Percentiles rank a stretch among this genome's conserved stretches.
Conservation (phyloP, 1,139 yeast genomes). For the Geotrichum phurueaensis region DNA sequence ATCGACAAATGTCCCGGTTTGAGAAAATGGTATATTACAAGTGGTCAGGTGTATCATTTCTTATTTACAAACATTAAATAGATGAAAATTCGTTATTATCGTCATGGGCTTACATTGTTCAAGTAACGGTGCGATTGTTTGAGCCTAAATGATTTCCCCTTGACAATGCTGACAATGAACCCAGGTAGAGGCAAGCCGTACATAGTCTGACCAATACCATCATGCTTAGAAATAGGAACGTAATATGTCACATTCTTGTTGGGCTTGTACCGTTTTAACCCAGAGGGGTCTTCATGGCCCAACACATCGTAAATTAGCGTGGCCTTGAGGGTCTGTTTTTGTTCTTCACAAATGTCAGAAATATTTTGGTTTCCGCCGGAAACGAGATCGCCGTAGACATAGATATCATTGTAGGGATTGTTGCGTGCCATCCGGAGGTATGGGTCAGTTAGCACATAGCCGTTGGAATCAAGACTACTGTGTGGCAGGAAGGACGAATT, state of each 20-base stretch:
- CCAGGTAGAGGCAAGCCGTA: slow-evolving; percentile 8
- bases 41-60: neutral
- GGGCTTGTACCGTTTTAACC: neutral
- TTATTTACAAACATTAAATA: neutral
- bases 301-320: slow-evolving; percentile 6
- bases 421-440: slow-evolving; percentile 8
- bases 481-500: slow-evolving; percentile 6
- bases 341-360: slow-evolving; percentile 7
- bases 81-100: neutral
- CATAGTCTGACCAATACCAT: slow-evolving; percentile 12
- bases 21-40: no score
- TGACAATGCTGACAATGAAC: slow-evolving; percentile 9
- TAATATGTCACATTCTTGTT: neutral
- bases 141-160: slow-evolving; percentile 6
- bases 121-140: slow-evolving; percentile 2
- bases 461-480: slow-evolving; percentile 4
- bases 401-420: slow-evolving; percentile 6
- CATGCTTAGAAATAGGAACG: slow-evolving; percentile 12
- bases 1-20: no score
- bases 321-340: slow-evolving; percentile 1
- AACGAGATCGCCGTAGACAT: slow-evolving; percentile 10
- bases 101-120: neutral
- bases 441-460: slow-evolving; percentile 6
- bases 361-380: slow-evolving; percentile 7
- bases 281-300: neutral